Conservation (phyloP, 441 rosid genomes). For the Eruca vesicaria region DNA sequence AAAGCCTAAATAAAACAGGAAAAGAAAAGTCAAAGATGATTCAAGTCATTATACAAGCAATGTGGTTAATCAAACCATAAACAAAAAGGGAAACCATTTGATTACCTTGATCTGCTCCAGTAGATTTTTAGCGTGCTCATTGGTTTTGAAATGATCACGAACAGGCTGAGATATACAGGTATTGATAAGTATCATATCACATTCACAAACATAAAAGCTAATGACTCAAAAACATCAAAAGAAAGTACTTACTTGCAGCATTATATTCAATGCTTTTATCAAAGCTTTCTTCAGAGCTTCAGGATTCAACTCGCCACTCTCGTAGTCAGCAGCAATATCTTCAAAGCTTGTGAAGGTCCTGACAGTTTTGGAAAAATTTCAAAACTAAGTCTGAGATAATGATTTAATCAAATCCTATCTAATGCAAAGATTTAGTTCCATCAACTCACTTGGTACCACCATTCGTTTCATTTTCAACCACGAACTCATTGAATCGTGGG, state of each 20-base stretch:
- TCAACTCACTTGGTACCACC: conserved; percentile 74
- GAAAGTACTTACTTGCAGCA: conserved; percentile 60
- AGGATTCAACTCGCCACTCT: conserved; percentile 63
- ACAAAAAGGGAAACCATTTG: background rate
- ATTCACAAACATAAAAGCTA: background rate
- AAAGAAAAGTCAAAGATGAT: background rate
- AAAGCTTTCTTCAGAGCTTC: conserved; percentile 71
- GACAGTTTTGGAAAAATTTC: background rate
- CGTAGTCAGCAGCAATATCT: conserved; percentile 67
- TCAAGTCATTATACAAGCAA: background rate
- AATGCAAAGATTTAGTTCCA: background rate
- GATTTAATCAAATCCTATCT: no score
- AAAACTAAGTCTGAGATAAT: background rate
- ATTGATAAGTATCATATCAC: background rate
- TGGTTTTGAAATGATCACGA: conserved; percentile 67
- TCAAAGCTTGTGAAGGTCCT: conserved; percentile 63
- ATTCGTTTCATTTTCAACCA: conserved; percentile 54
- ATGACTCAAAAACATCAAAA: background rate
- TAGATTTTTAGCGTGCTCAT: conserved; percentile 68
- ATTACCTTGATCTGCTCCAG: conserved; percentile 63
- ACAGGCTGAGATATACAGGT: conserved; percentile 53
- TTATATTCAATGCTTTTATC: conserved; percentile 58
- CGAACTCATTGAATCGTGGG: conserved; percentile 71
- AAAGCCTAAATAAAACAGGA: background rate
- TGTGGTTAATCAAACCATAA: background rate